These are phyloP conservation scores for Trichopus zeylanicus DNA, from an alignment of 116 monocot species.

Conservation along the genomic window DNA sequence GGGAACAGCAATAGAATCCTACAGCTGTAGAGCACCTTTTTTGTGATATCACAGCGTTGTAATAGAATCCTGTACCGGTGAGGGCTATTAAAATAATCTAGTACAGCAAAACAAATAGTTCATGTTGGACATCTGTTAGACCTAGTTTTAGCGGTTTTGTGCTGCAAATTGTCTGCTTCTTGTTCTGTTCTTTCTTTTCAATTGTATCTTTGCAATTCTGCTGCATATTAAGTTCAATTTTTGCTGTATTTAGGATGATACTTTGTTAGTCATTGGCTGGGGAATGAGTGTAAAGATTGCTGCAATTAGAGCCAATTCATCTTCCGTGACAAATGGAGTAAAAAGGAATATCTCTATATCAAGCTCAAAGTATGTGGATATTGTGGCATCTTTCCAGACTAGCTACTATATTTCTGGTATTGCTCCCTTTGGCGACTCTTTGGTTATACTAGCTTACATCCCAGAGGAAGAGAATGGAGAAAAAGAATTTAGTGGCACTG, in stretches of 20 bases:
- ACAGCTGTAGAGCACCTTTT: too few species aligned
- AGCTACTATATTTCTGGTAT: constrained; percentile 88
- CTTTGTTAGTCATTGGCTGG: constrained; percentile 95
- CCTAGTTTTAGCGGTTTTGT: not conserved
- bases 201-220: not conserved
- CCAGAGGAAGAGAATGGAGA: constrained; percentile 66
- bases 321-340: constrained; percentile 39
- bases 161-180: not conserved
- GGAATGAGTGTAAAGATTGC: constrained; percentile 89
- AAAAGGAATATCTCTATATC: constrained; percentile 41
- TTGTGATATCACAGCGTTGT: too few species aligned
- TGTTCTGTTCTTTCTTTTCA: not conserved
- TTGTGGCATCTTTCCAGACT: constrained; percentile 94
- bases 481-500: constrained; percentile 47
- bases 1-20: too few species aligned
- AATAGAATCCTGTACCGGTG: too few species aligned
- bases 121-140: not conserved
- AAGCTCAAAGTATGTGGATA: constrained; percentile 72
- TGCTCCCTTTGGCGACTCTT: constrained; percentile 90
- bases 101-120: not conserved
- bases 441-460: constrained; percentile 90
- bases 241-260: constrained; percentile 66
- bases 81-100: not conserved
- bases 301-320: constrained; percentile 53
- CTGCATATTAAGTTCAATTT: not conserved